Evolutionary conservation across 352 stramenopile genomes (phyloP), one percentile per base, ranked within the genome.

Genomic region (Globisporangium barbulae): DNA sequence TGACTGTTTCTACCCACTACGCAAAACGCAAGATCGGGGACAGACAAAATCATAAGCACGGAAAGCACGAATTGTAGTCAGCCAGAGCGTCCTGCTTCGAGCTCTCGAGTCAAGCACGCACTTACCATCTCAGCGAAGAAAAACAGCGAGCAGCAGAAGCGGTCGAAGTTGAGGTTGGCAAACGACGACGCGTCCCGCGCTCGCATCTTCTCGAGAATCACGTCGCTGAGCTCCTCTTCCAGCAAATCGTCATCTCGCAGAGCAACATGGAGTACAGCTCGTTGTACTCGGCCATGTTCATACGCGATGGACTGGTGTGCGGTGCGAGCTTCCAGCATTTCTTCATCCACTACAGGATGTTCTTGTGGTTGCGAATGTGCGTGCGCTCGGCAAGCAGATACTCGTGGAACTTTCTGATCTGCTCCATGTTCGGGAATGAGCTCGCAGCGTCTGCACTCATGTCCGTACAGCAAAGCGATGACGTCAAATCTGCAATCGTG

Each of bases 171-270:
- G 35, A 89, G 63, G 6, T 70, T 56, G 15, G 41, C 1, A 55
- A 81, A 73, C 25, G 59, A 68, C 12, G 57, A 70, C 28, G 71
- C 70, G 49, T 86, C 75, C 9, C 74, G 75, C 30, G 62, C 60
- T 70, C 79, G 83, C 72, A 88, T 79, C 55, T 85, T 88, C 44
- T 17, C 28, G 41, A 85, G 44, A 9, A 85, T 63, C 30, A 64
- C 59, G 54, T 82, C 70, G 42, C 74, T 78, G 5, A 79, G 71
- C 48, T 86, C 77, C 37, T 88, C 71, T 19, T 86, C 79, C 75
- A 86, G 70, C 74, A 89, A 41, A 86, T 74, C 10, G 75, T 85
- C 79, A 85, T 82, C 47, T 85, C 73, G 31, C 78, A 82, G n/a
- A 89, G 59, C 42, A 89, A 39, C 8, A 71, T 79, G 3, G 73